Conservation (phyloP, 2,329 filamentous ascomycete genomes). For the Scolecobasidium constrictum region DNA sequence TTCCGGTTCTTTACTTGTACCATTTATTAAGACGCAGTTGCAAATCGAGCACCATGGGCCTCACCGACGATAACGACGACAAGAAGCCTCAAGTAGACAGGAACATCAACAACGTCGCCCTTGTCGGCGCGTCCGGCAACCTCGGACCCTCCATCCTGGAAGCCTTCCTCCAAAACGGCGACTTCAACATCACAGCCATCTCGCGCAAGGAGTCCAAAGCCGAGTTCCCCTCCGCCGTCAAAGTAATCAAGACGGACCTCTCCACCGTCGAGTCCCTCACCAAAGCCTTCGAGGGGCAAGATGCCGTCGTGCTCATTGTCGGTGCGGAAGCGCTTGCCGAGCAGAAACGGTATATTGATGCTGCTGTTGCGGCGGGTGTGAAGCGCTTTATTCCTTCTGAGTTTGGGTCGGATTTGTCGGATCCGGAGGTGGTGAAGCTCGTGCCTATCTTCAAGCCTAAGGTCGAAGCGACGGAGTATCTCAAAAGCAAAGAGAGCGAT, state of each 20-base stretch:
- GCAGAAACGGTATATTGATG: slow-evolving; percentile 45
- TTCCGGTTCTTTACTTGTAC: too few species aligned
- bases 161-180: slow-evolving; percentile 27
- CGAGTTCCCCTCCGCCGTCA: slow-evolving; percentile 27
- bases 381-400: slow-evolving; percentile 53
- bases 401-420: slow-evolving; percentile 36
- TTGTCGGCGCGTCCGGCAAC: slow-evolving; percentile 32
- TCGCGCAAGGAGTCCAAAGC: slow-evolving; percentile 37
- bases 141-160: slow-evolving; percentile 31
- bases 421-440: slow-evolving; percentile 22
- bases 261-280: slow-evolving; percentile 35
- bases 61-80: too few species aligned
- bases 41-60: too few species aligned
- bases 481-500: slow-evolving; percentile 13
- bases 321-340: slow-evolving; percentile 28
- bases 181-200: slow-evolving; percentile 45
- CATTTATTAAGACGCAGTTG: too few species aligned
- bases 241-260: slow-evolving; percentile 38
- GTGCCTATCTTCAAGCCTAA: slow-evolving; percentile 38
- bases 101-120: slow-evolving; percentile 34
- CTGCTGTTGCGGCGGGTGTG: slow-evolving; percentile 48
- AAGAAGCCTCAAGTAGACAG: too few species aligned
- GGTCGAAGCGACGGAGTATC: slow-evolving; percentile 3
- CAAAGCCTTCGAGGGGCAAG: slow-evolving; percentile 42
- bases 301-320: slow-evolving; percentile 43